Base-by-base conservation (phyloP, 345 rosid genomes). In the Salix arbutifolia region DNA sequence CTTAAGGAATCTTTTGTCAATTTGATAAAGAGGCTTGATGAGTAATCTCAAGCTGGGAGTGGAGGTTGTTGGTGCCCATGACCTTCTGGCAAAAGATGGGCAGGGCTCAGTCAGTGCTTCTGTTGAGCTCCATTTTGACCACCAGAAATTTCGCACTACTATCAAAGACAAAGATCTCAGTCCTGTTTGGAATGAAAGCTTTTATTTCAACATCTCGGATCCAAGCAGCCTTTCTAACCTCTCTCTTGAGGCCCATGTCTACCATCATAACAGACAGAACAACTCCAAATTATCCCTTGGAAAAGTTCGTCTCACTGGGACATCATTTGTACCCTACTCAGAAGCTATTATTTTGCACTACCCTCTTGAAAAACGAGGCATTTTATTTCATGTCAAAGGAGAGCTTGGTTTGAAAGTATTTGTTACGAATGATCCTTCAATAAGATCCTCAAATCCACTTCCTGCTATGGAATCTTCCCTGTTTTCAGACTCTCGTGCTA, bases 61-160 rank as follows among this genome's bases (percentile, higher is more conserved):
- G 70, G 97, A 93, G 82, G 96, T 95, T 40, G 89, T 86, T 73
- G 77, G 97, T 66, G 97, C 97, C 2, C 88, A 87, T 64, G 92
- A 87, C 35, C 96, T 95, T 33, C 62, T 86, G 83, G 80, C 93
- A 30, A 89, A 83, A 78, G 94, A 90, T 21, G 90, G 84, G 65
- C 84, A 84, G 31, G 79, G 79, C 21, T 62, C 74, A 31, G 79
- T 90, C 30, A 89, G 76, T 84, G 76, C 94, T 68, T 90, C 78
- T 68, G 99, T 91, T 52, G 97, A 95, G 87, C 89, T 95, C 44
- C 89, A 88, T 76, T 95, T 95, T 70, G 97, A 95, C 53, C 86
- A 79, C 28, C 97, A 95, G 83, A 90, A 66, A 75, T 85, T 88
- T 74, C 94, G 88, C 72, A 90, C 97, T 60, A 72, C 92, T 8